A percentile compares a stretch with the other conserved stretches of the same genome.
Conservation (phyloP, 2,329 filamentous ascomycete genomes). For the Ceratocystis cacaofunesta region DNA sequence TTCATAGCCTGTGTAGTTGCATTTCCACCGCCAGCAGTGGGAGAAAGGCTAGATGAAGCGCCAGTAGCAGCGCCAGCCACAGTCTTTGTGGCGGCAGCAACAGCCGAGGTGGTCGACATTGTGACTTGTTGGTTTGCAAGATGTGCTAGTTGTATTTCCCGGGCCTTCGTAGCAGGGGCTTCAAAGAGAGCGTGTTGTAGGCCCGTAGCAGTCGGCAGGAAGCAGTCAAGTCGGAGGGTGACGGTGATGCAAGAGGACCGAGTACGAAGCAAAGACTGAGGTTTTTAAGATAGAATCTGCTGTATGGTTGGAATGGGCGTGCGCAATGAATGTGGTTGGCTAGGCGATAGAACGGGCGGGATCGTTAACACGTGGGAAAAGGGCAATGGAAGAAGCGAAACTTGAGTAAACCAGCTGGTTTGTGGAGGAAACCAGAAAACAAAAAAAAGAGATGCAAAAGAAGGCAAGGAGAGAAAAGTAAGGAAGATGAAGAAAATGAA, state of each 20-base stretch:
- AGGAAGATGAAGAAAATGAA: conserved; percentile 4
- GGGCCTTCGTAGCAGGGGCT: not conserved
- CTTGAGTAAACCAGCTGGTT: conserved; percentile 6
- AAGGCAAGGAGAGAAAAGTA: not conserved
- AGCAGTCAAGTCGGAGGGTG: not conserved
- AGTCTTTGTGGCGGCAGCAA: not conserved
- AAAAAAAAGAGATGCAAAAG: not conserved
- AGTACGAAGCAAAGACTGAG: not conserved
- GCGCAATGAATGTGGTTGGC: not conserved
- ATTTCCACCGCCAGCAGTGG: conserved; percentile 16
- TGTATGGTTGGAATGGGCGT: not conserved
- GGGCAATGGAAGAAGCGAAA: not conserved
- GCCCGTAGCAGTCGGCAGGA: not conserved
- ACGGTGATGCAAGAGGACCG: not conserved
- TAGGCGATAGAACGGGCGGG: not conserved
- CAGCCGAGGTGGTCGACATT: conserved; percentile 10
- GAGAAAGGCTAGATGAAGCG: conserved; percentile 7
- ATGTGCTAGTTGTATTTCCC: not conserved
- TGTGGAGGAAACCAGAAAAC: not conserved
- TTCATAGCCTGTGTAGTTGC: conserved; percentile 13
- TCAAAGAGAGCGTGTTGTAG: not conserved
- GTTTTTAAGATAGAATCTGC: not conserved
- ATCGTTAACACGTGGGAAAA: not conserved
- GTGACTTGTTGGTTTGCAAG: not conserved
- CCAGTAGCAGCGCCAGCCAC: conserved; percentile 5